Evolutionary conservation across 495 filamentous ascomycete species (phyloP).

Genomic region (Hyaloscypha bicolor): DNA sequence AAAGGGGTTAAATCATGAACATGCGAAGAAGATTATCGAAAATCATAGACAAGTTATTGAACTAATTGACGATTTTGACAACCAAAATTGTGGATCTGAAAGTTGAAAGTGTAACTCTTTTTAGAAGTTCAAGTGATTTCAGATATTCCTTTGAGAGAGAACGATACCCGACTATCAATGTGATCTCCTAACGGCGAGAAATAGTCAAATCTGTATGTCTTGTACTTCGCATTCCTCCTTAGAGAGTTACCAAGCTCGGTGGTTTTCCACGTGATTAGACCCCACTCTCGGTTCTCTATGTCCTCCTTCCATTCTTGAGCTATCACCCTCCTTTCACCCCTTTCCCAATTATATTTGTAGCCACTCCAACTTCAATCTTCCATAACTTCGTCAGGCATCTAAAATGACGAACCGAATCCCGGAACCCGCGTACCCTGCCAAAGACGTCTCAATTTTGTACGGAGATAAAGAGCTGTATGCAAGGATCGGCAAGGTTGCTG

Average conservation of each 20-base stretch:
- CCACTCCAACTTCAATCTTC: neutral
- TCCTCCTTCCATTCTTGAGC: neutral
- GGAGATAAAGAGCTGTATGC: slow-evolving; percentile 48
- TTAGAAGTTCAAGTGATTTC: too few relatives aligned
- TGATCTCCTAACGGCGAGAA: too few relatives aligned
- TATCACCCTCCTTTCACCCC: neutral
- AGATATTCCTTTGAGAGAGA: too few relatives aligned
- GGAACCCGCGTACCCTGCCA: slow-evolving; percentile 49
- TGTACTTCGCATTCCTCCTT: neutral
- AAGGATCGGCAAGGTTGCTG: slow-evolving; percentile 34
- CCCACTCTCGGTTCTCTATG: neutral
- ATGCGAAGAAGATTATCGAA: too few relatives aligned
- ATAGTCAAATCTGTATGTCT: too few relatives aligned
- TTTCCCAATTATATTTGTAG: neutral
- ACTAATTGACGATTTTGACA: too few relatives aligned
- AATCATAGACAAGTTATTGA: too few relatives aligned
- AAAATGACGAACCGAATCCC: slow-evolving; percentile 16
- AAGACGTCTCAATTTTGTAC: slow-evolving; percentile 42
- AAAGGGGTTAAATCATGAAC: too few relatives aligned
- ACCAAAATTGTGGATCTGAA: too few relatives aligned
- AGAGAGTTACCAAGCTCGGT: neutral
- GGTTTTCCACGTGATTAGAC: neutral
- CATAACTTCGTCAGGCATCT: neutral
- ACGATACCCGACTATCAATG: too few relatives aligned
- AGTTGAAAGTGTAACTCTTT: too few relatives aligned